A percentile compares a stretch with the other conserved stretches of the same genome.
Evolutionary conservation across 148 eudicot genomes (phyloP).

Genomic region (Dysphania ambrosioides): DNA sequence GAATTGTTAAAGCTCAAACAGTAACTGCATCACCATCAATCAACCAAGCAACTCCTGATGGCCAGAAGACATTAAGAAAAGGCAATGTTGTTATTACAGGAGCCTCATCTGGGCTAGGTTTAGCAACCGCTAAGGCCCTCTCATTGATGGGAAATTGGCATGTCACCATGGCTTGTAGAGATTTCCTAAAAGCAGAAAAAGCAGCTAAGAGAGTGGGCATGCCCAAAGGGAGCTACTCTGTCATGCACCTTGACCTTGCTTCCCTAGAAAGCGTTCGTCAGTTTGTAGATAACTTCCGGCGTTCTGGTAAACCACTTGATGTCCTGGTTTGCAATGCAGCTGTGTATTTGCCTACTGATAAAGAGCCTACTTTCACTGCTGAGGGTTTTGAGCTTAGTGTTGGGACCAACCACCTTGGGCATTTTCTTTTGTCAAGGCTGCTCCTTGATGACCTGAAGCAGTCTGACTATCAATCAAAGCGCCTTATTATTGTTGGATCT

Average conservation of each 20-base stretch:
- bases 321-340: conserved; percentile 81
- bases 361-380: conserved; percentile 40
- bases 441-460: conserved; percentile 46
- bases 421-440: conserved; percentile 42
- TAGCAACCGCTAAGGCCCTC: conserved; percentile 84
- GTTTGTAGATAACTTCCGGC: conserved; percentile 59
- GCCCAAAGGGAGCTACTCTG: conserved; percentile 59
- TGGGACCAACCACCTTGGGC: conserved; percentile 49
- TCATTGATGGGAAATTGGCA: conserved; percentile 77
- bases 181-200: conserved; percentile 85
- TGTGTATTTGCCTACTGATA: conserved; percentile 44
- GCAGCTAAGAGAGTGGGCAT: conserved; percentile 83
- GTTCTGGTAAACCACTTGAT: conserved; percentile 63
- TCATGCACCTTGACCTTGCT: conserved; percentile 60
- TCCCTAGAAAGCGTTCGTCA: conserved; percentile 75
- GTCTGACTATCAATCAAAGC: conserved; percentile 46
- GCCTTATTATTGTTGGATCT: conserved; percentile 47
- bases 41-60: conserved; percentile 38
- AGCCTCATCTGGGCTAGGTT: conserved; percentile 90
- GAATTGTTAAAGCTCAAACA: conserved; percentile 51
- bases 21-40: conserved; percentile 50
- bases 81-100: conserved; percentile 87
- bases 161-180: conserved; percentile 82
- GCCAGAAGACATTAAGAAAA: conserved; percentile 71
- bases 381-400: conserved; percentile 48